These are phyloP conservation scores for Apiotrichum montevideense DNA, from an alignment of 1,284 basidiomycete genomes.

Conservation along the genomic window DNA sequence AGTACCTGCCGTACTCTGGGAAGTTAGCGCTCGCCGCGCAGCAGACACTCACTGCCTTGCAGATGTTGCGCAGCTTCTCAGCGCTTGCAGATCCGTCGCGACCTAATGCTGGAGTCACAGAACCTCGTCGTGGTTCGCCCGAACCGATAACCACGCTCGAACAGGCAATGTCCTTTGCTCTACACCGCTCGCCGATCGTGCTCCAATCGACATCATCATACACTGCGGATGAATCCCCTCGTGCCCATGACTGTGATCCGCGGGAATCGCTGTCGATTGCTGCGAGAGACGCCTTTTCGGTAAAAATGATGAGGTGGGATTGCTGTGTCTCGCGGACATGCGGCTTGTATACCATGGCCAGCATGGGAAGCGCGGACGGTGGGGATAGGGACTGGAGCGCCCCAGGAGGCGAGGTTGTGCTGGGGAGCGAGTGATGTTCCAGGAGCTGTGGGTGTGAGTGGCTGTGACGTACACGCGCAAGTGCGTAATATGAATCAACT, in stretches of 20 bases:
- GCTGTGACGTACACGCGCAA: background rate
- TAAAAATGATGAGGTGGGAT: conserved; percentile 17
- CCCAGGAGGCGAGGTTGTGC: conserved; percentile 5
- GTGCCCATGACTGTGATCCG: conserved; percentile 7
- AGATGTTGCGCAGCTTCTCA: conserved; percentile 19
- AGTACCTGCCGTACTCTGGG: background rate
- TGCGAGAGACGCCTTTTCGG: conserved; percentile 14
- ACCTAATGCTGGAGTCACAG: background rate
- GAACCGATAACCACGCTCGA: conserved; percentile 17
- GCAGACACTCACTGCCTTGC: conserved; percentile 11
- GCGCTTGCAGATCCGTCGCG: conserved; percentile 13
- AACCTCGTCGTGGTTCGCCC: background rate
- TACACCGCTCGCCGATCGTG: conserved; percentile 16
- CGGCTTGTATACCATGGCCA: conserved; percentile 14
- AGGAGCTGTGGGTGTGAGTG: conserved; percentile 14
- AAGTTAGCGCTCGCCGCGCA: background rate
- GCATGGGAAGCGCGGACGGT: conserved; percentile 13
- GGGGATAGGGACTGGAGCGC: conserved; percentile 13
- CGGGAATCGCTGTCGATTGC: conserved; percentile 15
- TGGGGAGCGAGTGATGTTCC: conserved; percentile 14
- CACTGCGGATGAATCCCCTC: conserved; percentile 10
- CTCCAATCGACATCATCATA: conserved; percentile 20
- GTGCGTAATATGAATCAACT: background rate
- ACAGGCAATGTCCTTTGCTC: conserved; percentile 14
- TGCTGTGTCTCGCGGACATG: conserved; percentile 4